phyloP scores from a whole-genome alignment of 164 flowering plant genomes.

The Dillenia turbinata region DNA sequence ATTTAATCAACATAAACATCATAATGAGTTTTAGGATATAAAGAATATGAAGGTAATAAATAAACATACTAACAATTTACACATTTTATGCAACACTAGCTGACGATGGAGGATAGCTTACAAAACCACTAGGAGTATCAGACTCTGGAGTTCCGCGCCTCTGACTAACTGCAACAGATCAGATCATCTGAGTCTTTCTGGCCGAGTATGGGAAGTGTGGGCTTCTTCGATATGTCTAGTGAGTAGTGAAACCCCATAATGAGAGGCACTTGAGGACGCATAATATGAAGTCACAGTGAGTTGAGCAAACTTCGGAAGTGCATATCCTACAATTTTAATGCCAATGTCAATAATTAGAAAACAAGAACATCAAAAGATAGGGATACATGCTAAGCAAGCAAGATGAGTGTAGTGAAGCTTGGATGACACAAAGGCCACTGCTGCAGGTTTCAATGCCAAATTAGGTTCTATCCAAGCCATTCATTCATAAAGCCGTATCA shows the following conservation, averaged over 20 bases:
- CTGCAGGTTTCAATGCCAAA: neutral
- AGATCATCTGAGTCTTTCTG: slow-evolving; percentile 38
- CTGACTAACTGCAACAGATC: slow-evolving; percentile 16
- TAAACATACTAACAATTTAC: too few species aligned
- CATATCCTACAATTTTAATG: slow-evolving; percentile 50
- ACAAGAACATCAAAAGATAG: too few species aligned
- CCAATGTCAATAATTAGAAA: neutral
- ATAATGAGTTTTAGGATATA: too few species aligned
- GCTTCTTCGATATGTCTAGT: slow-evolving; percentile 74
- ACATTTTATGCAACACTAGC: too few species aligned
- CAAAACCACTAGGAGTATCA: slow-evolving; percentile 8
- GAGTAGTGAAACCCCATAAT: slow-evolving; percentile 74
- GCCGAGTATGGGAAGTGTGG: slow-evolving; percentile 31
- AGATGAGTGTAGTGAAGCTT: too few species aligned
- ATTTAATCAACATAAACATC: too few species aligned
- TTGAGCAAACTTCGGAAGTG: slow-evolving; percentile 78
- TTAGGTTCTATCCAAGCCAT: too few species aligned
- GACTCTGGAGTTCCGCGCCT: neutral
- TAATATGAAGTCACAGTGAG: slow-evolving; percentile 88
- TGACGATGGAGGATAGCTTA: neutral
- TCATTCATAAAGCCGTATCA: too few species aligned
- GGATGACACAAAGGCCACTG: neutral
- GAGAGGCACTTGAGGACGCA: slow-evolving; percentile 87
- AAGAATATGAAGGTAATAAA: too few species aligned
- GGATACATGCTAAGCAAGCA: too few species aligned